phyloP scores from a whole-genome alignment of 2,329 filamentous ascomycete species.

The Diplocarpon mali region DNA sequence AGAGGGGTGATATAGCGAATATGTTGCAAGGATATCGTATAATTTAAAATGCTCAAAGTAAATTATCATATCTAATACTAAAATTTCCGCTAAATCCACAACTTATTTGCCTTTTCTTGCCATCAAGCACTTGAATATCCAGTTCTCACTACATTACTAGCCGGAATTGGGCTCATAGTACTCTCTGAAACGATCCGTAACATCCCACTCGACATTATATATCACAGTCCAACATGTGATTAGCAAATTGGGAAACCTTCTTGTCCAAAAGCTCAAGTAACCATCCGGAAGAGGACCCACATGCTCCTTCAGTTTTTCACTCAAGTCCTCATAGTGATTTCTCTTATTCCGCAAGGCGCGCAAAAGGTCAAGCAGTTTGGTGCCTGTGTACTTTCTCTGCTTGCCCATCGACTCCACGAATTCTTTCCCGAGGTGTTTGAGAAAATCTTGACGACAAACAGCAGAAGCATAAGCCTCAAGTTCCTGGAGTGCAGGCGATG shows the following conservation, averaged over 20 bases:
- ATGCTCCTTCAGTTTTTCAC: conserved; percentile 59
- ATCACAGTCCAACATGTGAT: conserved; percentile 56
- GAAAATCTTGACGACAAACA: conserved; percentile 62
- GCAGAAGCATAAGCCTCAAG: conserved; percentile 43
- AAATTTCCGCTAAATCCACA: no score
- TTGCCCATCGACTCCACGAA: conserved; percentile 88
- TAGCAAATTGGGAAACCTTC: conserved; percentile 53
- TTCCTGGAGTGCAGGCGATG: conserved; percentile 52
- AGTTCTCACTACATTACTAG: neutral
- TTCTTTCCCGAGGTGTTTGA: conserved; percentile 60
- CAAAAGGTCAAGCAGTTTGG: conserved; percentile 72
- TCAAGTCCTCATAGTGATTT: conserved; percentile 97
- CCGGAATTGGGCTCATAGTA: conserved; percentile 46
- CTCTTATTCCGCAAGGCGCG: conserved; percentile 89
- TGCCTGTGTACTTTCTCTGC: conserved; percentile 88
- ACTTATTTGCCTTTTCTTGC: no score
- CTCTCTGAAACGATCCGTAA: conserved; percentile 49
- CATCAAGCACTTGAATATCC: no score
- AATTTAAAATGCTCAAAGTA: no score
- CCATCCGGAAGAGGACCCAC: conserved; percentile 54
- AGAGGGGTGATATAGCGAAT: no score
- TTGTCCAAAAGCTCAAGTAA: conserved; percentile 59
- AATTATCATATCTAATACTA: no score
- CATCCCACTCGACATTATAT: conserved; percentile 41
- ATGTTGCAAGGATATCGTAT: no score